These are phyloP conservation scores for Annona cherimola DNA, from an alignment of 164 flowering plant species.

Conservation along the genomic window DNA sequence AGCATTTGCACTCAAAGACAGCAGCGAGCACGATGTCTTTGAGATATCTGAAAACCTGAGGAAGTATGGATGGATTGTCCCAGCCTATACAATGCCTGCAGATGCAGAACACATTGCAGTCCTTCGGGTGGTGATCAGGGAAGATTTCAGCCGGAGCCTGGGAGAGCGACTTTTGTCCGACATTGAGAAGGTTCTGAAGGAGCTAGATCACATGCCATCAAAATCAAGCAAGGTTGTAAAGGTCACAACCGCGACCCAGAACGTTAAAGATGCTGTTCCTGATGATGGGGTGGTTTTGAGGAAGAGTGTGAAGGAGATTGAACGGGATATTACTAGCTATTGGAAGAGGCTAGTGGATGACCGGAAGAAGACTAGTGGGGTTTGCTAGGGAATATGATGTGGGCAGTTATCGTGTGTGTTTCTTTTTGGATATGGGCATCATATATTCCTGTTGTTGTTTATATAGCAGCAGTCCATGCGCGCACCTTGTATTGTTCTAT, in stretches of 20 bases:
- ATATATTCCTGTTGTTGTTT: background rate
- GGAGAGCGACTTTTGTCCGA: constrained; percentile 44
- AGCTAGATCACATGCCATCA: constrained; percentile 30
- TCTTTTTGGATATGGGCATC: background rate
- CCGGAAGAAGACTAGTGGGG: constrained; percentile 26
- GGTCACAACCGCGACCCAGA: constrained; percentile 15
- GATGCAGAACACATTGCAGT: constrained; percentile 30
- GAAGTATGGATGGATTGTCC: constrained; percentile 63
- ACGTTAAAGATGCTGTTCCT: constrained; percentile 1
- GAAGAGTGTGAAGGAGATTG: constrained; percentile 20
- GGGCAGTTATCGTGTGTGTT: background rate
- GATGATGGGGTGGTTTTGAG: constrained; percentile 5
- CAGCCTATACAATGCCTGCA: constrained; percentile 44
- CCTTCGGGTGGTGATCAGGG: constrained; percentile 46
- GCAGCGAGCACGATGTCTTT: constrained; percentile 39
- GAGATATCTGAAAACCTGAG: constrained; percentile 45
- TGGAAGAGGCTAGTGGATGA: constrained; percentile 37
- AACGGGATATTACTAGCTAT: constrained; percentile 22
- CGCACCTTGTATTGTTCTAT: background rate
- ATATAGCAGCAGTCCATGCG: background rate
- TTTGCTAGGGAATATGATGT: constrained; percentile 26
- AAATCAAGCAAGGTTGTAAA: constrained; percentile 14
- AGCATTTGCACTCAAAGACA: constrained; percentile 58
- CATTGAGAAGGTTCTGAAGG: constrained; percentile 39
- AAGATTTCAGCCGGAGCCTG: constrained; percentile 59